Conservation (phyloP, 352 stramenopile species). For the Phytophthora citrophthora region DNA sequence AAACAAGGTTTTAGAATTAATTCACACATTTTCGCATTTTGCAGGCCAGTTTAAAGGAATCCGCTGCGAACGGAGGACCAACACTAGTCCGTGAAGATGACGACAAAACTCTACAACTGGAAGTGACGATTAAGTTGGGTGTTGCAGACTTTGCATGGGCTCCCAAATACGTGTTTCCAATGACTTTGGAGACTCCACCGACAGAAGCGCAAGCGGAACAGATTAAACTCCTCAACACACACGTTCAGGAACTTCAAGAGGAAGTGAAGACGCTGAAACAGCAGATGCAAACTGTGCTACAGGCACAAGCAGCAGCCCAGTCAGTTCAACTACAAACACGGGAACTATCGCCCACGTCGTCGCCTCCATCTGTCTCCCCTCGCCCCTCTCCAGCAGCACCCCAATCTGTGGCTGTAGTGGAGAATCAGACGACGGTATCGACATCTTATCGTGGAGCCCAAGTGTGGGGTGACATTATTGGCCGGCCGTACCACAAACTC, state of each 20-base stretch:
- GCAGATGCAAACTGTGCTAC: conserved; percentile 30
- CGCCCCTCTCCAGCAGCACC: not conserved
- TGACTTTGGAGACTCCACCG: conserved; percentile 12
- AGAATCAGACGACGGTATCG: not conserved
- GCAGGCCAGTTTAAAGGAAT: conserved; percentile 31
- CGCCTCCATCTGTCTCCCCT: not conserved
- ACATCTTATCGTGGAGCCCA: conserved; percentile 22
- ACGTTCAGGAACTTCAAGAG: conserved; percentile 35
- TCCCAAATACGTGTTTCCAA: conserved; percentile 32
- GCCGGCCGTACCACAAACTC: conserved; percentile 27
- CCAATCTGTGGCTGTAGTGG: not conserved
- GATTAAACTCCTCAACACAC: conserved; percentile 22
- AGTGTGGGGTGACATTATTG: conserved; percentile 36
- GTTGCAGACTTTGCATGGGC: conserved; percentile 25
- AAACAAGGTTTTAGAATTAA: not conserved
- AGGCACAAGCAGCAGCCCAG: conserved; percentile 7
- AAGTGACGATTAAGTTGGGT: conserved; percentile 26
- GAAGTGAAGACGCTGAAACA: conserved; percentile 34
- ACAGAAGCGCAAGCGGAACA: conserved; percentile 11
- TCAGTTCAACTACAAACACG: not conserved
- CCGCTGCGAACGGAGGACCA: conserved; percentile 2
- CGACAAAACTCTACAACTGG: conserved; percentile 27
- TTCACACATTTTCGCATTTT: not conserved
- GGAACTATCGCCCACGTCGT: not conserved
- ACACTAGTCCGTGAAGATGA: conserved; percentile 14